Evolutionary conservation across 768 basidiomycete species (phyloP).

Genomic region (Plicaturopsis crispa): DNA sequence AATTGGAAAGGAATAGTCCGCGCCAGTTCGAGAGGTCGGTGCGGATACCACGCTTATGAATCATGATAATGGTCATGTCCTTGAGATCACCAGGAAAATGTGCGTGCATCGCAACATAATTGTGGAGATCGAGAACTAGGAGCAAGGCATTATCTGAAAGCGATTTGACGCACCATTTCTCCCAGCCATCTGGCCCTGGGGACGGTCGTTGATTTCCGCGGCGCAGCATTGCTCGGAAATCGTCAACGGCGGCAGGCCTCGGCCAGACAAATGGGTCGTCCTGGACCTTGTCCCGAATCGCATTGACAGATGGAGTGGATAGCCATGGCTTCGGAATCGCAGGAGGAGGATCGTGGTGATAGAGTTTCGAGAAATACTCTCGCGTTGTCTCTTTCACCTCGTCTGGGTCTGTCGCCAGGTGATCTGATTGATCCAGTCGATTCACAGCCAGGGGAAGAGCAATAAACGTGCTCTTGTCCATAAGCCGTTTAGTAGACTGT

Average conservation of each 20-base stretch:
- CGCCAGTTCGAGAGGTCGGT: slow-evolving; percentile 21
- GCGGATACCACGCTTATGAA: slow-evolving; percentile 19
- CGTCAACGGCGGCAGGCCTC: slow-evolving; percentile 1
- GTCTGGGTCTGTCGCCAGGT: slow-evolving; percentile 4
- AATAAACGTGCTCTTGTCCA: too few species aligned
- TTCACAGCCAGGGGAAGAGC: too few species aligned
- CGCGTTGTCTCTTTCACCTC: slow-evolving; percentile 6
- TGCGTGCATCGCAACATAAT: slow-evolving; percentile 17
- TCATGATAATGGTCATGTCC: slow-evolving; percentile 13
- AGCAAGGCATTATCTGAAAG: slow-evolving; percentile 15
- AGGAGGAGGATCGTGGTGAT: slow-evolving; percentile 5
- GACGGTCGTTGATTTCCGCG: slow-evolving; percentile 20
- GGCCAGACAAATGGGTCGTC: slow-evolving; percentile 20
- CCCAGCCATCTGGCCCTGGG: slow-evolving; percentile 26
- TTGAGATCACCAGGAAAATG: slow-evolving; percentile 19
- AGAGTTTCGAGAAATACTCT: slow-evolving; percentile 14
- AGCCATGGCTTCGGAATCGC: slow-evolving; percentile 18
- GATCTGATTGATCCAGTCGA: not conserved
- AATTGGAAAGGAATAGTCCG: slow-evolving; percentile 17
- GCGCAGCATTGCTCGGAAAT: slow-evolving; percentile 15
- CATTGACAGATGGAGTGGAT: slow-evolving; percentile 4
- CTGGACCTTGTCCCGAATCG: slow-evolving; percentile 6
- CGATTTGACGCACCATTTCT: slow-evolving; percentile 24
- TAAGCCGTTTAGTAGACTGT: too few species aligned
- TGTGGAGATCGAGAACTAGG: slow-evolving; percentile 17